Conservation (phyloP, 345 rosid genomes). For the Euphorbia tirucalli region DNA sequence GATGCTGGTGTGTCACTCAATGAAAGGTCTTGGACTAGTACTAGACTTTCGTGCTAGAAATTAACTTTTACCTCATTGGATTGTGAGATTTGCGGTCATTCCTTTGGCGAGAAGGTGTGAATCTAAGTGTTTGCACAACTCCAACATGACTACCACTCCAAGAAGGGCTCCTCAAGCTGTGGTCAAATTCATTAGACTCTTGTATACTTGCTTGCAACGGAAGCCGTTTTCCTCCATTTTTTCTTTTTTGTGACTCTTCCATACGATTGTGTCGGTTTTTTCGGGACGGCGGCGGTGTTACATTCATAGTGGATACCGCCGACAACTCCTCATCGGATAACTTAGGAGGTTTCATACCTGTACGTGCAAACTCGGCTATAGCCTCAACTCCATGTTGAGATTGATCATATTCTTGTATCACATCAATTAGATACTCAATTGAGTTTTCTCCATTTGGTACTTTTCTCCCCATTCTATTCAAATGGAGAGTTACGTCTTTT, state of each 20-base stretch:
- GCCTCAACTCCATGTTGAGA: constrained; percentile 52
- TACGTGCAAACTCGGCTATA: constrained; percentile 47
- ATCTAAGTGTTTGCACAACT: constrained; percentile 39
- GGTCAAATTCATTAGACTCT: constrained; percentile 36
- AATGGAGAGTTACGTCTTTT: constrained; percentile 47
- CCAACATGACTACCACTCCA: constrained; percentile 50
- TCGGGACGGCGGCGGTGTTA: background rate
- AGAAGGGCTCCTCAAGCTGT: constrained; percentile 54
- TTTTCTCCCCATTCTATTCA: constrained; percentile 50
- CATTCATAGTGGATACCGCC: constrained; percentile 18
- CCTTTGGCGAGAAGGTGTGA: constrained; percentile 45
- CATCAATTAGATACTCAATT: constrained; percentile 57
- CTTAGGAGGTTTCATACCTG: constrained; percentile 52
- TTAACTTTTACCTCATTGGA: constrained; percentile 41
- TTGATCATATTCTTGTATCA: constrained; percentile 58
- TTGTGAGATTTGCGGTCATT: constrained; percentile 27
- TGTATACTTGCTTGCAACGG: constrained; percentile 24
- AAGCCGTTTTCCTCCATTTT: constrained; percentile 26
- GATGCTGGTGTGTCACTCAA: too few species aligned
- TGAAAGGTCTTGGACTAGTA: too few species aligned
- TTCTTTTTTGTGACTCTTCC: constrained; percentile 1
- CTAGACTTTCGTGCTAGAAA: too few species aligned
- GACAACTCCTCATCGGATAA: constrained; percentile 35
- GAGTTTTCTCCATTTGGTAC: constrained; percentile 58
- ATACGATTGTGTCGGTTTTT: background rate